Evolutionary conservation across 768 basidiomycete genomes (phyloP), one percentile per base, ranked within the genome.

Genomic region (Tulasnella sp.): DNA sequence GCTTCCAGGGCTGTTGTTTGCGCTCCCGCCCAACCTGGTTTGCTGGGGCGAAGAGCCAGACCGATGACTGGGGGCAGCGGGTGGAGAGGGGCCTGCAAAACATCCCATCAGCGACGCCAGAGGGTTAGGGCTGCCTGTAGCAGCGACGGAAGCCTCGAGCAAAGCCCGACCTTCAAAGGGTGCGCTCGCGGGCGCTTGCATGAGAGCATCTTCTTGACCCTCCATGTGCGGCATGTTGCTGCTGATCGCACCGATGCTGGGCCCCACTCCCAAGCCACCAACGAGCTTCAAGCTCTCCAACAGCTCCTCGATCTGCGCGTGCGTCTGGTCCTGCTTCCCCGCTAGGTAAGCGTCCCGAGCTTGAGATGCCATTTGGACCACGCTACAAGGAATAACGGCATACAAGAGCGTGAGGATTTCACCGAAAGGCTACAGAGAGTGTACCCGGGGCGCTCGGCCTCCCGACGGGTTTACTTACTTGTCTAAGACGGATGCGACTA

Each of bases 201-300:
- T 29, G 13, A 29, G 5, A 26, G 51, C 75, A 77, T 70, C 69
- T 11, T 44, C 77, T 20, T 51, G 35, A 9, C 26, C 69, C 16
- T 77, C 77, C 35, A 6, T 13, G 35, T 77, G 18, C 26, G 77
- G 40, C 39, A 67, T 67, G 44, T 70, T 70, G 23, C 69, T 70
- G n/a, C 42, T 39, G 39, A 77, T 55, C 23, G 67, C 55, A 4
- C 67, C 46, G 44, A 77, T 77, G n/a, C 23, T 71, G 5, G 77
- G 77, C 13, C 77, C 77, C 26, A 77, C 29, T 35, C 77, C 77
- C 44, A 77, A 77, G 2, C 77, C 77, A 20, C 70, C 71, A 9
- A 77, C 77, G 29, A 77, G 77, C 77, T 77, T 77, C 77, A 77
- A 72, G 44, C 77, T 77, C 69, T 77, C 77, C 40, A 77, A 44